A percentile compares a stretch with the other conserved stretches of the same genome.
These are phyloP conservation scores for Deakozyma indianensis DNA, from an alignment of 805 yeast species.

Conservation along the genomic window DNA sequence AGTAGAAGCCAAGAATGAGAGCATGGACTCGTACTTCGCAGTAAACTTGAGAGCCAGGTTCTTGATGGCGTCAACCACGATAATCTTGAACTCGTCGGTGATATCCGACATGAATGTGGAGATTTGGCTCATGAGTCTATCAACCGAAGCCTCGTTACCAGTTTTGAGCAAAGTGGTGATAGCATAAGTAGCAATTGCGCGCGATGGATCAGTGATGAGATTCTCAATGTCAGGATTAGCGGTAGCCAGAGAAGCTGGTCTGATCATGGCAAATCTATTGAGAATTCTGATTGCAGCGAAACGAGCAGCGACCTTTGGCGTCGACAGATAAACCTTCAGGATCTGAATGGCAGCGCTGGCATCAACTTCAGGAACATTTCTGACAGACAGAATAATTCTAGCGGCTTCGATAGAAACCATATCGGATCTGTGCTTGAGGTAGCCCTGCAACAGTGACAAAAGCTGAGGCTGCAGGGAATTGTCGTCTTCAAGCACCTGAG, in stretches of 20 bases:
- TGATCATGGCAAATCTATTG: conserved; percentile 67
- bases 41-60: conserved; percentile 90
- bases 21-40: conserved; percentile 68
- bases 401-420: conserved; percentile 89
- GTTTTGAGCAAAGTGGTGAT: conserved; percentile 92
- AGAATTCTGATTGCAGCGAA: conserved; percentile 88
- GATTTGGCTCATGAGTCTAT: conserved; percentile 76
- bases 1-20: conserved; percentile 66
- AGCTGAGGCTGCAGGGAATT: conserved; percentile 43
- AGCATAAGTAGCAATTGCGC: conserved; percentile 91
- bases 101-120: conserved; percentile 83
- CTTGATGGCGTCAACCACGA: conserved; percentile 89
- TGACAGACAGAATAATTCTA: conserved; percentile 47
- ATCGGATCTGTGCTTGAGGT: conserved; percentile 70
- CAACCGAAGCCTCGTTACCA: conserved; percentile 81
- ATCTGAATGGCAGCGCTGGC: conserved; percentile 50
- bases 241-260: conserved; percentile 55
- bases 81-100: conserved; percentile 88
- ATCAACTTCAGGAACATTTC: conserved; percentile 44
- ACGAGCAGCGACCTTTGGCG: conserved; percentile 79
- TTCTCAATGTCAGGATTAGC: conserved; percentile 80
- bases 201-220: conserved; percentile 74
- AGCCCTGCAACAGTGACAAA: conserved; percentile 49
- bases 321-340: conserved; percentile 63
- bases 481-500: conserved; percentile 60